Evolutionary conservation across 177 flowering plant species (phyloP).

Genomic region (Telopea speciosissima): DNA sequence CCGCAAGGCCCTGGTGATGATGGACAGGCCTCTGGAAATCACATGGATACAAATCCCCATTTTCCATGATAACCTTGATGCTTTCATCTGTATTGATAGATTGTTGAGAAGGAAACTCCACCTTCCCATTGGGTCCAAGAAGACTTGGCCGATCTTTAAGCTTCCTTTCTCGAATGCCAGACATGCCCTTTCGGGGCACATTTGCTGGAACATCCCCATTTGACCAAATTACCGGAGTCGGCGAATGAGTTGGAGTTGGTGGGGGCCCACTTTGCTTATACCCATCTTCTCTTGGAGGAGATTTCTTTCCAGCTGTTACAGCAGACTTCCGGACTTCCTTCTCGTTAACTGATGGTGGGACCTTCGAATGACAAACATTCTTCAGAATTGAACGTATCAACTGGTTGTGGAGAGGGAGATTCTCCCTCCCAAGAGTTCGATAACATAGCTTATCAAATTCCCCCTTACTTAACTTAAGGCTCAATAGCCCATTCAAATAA

Average conservation of each 20-base stretch:
- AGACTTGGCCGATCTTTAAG: slow-evolving; percentile 63
- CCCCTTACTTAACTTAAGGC: slow-evolving; percentile 63
- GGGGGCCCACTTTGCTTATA: slow-evolving; percentile 38
- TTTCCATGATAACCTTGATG: slow-evolving; percentile 43
- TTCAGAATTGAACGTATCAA: slow-evolving; percentile 70
- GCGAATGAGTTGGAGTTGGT: slow-evolving; percentile 23
- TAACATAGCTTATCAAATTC: slow-evolving; percentile 75
- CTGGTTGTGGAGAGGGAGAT: slow-evolving; percentile 74
- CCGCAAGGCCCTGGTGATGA: slow-evolving; percentile 46
- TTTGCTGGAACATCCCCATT: slow-evolving; percentile 61
- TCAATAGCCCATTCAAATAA: slow-evolving; percentile 58
- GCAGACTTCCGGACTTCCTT: slow-evolving; percentile 23
- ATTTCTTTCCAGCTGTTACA: slow-evolving; percentile 21
- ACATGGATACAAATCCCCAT: slow-evolving; percentile 53
- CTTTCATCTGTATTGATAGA: slow-evolving; percentile 29
- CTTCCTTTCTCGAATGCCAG: slow-evolving; percentile 50
- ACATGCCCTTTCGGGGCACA: slow-evolving; percentile 63
- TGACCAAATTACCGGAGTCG: slow-evolving; percentile 44
- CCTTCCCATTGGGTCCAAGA: slow-evolving; percentile 72
- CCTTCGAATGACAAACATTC: slow-evolving; percentile 67
- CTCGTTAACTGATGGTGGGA: slow-evolving; percentile 48
- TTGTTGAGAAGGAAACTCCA: slow-evolving; percentile 36
- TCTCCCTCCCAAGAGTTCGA: slow-evolving; percentile 72
- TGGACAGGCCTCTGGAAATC: slow-evolving; percentile 59
- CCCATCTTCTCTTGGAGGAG: slow-evolving; percentile 39